Evolutionary conservation across 129 eudicot genomes (phyloP).

Genomic region (Chrysanthemum makinoi): DNA sequence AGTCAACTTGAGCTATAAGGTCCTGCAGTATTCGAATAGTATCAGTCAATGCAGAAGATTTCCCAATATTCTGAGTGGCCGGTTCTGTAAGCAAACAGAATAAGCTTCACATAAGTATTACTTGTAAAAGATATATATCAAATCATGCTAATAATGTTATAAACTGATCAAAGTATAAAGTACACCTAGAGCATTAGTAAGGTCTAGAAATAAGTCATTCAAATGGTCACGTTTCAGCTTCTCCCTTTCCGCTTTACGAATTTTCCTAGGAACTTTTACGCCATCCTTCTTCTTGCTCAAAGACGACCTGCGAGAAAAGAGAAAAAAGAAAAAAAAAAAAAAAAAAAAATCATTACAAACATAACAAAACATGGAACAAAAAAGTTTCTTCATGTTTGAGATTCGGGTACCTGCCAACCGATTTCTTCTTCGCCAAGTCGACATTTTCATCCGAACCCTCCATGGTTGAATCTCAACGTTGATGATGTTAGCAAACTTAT

Average conservation of each 20-base stretch:
- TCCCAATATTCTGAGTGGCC: constrained; percentile 48
- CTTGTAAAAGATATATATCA: background rate
- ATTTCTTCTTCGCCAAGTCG: constrained; percentile 19
- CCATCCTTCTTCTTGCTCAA: constrained; percentile 51
- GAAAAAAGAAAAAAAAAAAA: too few species aligned
- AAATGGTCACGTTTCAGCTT: constrained; percentile 72
- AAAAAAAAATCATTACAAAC: background rate
- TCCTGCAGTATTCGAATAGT: constrained; percentile 56
- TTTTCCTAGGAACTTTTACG: constrained; percentile 54
- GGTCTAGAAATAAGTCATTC: constrained; percentile 59
- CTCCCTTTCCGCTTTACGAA: constrained; percentile 87
- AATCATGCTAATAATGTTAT: background rate
- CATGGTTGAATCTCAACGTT: background rate
- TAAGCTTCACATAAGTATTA: background rate
- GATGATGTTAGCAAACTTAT: constrained; percentile 2
- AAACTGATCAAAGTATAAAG: constrained; percentile 1
- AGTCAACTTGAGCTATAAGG: constrained; percentile 54
- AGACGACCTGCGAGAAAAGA: too few species aligned
- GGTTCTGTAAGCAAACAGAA: constrained; percentile 41
- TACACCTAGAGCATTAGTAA: constrained; percentile 56
- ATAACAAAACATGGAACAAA: background rate
- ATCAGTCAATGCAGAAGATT: constrained; percentile 60
- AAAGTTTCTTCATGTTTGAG: background rate
- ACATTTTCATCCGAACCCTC: constrained; percentile 17
- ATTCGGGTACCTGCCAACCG: constrained; percentile 26